Conservation (phyloP, 495 filamentous ascomycete species). For the Annulohypoxylon nitens region DNA sequence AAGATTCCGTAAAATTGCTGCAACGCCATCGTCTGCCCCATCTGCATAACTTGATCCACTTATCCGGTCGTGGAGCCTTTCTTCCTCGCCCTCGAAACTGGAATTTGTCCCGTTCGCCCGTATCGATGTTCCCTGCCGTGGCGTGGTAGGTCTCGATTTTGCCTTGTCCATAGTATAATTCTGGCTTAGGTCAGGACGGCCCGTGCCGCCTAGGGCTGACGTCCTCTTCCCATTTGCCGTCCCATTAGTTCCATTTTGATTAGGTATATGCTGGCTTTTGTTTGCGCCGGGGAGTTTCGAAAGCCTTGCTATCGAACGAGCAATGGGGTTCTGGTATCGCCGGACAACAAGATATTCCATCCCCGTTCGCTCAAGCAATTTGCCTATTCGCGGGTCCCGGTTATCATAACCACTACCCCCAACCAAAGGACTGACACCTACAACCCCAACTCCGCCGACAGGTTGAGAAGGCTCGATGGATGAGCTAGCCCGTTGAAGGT, state of each 20-base stretch:
- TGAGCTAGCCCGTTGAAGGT: constrained; percentile 76
- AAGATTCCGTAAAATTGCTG: constrained; percentile 62
- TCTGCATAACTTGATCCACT: constrained; percentile 60
- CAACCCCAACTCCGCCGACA: constrained; percentile 54
- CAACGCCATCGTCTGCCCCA: constrained; percentile 59
- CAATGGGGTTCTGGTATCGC: constrained; percentile 74
- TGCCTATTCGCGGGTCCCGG: constrained; percentile 66
- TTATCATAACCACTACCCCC: constrained; percentile 59
- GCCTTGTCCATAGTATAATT: constrained; percentile 49
- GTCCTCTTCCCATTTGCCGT: constrained; percentile 44
- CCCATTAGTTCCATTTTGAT: constrained; percentile 47
- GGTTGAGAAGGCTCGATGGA: constrained; percentile 69
- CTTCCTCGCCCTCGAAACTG: constrained; percentile 57
- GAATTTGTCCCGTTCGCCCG: constrained; percentile 51
- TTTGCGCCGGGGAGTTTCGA: constrained; percentile 62
- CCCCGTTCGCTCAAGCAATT: constrained; percentile 71
- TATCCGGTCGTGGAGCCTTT: constrained; percentile 52
- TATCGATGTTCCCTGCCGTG: constrained; percentile 49
- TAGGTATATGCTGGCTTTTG: constrained; percentile 60
- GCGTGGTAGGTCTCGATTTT: constrained; percentile 50
- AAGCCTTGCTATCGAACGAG: constrained; percentile 67
- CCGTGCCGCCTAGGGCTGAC: constrained; percentile 43
- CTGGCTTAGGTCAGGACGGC: constrained; percentile 56
- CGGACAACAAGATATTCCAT: constrained; percentile 77
- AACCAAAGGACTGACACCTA: constrained; percentile 53